phyloP scores from a whole-genome alignment of 2,329 filamentous ascomycete species.

The Catunica adiposa region DNA sequence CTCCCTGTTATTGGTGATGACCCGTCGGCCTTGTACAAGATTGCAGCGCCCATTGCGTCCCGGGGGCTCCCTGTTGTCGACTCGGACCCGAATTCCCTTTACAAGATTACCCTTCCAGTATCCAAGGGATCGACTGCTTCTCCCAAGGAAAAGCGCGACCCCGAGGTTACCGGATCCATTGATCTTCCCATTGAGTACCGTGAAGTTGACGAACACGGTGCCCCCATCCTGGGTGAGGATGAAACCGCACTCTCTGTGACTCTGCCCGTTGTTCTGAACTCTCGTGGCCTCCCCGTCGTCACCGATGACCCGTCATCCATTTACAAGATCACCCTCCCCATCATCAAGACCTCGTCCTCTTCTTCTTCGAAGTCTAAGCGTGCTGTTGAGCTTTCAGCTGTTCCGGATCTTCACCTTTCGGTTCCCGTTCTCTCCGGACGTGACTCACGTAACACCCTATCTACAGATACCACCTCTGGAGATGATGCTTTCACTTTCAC shows the following conservation, averaged over 20 bases:
- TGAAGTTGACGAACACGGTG: constrained; percentile 1
- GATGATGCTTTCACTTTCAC: constrained; percentile 11
- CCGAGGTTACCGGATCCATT: neutral
- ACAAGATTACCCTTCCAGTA: constrained; percentile 11
- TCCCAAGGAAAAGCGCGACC: neutral
- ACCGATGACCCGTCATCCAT: constrained; percentile 10
- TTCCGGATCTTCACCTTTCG: constrained; percentile 4
- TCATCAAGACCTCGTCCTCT: neutral
- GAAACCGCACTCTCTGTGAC: constrained; percentile 9
- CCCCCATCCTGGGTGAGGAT: constrained; percentile 7
- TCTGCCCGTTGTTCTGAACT: constrained; percentile 11
- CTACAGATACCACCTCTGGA: constrained; percentile 1
- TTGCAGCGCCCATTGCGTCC: constrained; percentile 5
- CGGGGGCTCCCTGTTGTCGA: constrained; percentile 8
- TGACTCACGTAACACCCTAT: neutral
- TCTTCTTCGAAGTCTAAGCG: constrained; percentile 6
- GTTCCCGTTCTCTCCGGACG: constrained; percentile 3
- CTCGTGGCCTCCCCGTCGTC: constrained; percentile 11
- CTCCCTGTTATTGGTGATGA: constrained; percentile 10
- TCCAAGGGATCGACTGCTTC: neutral
- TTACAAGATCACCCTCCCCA: constrained; percentile 11
- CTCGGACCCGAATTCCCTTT: constrained; percentile 10
- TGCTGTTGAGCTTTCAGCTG: neutral
- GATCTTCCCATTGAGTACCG: constrained; percentile 7
- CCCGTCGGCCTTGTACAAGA: constrained; percentile 11